These are phyloP conservation scores for Chondrostereum purpureum DNA, from an alignment of 1,284 basidiomycete genomes.

Conservation along the genomic window DNA sequence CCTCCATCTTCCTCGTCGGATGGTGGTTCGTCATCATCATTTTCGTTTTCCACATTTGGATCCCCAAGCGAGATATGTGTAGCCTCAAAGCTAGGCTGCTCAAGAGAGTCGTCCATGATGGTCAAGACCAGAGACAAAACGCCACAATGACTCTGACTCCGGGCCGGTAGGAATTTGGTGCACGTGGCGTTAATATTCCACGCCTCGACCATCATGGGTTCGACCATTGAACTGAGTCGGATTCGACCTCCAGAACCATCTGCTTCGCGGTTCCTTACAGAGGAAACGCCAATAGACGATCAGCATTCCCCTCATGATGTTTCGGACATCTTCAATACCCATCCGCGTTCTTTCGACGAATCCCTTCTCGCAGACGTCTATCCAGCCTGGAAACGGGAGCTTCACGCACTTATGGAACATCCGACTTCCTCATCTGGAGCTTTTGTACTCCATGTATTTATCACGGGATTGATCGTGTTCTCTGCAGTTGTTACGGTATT, in stretches of 20 bases:
- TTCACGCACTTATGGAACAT: constrained; percentile 59
- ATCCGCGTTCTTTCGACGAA: constrained; percentile 27
- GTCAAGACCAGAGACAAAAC: no score
- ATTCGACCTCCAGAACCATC: constrained; percentile 18
- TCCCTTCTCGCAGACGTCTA: constrained; percentile 30
- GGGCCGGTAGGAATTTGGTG: no score
- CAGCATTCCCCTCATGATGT: constrained; percentile 24
- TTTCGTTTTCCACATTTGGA: constrained; percentile 16
- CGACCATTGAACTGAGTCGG: constrained; percentile 16
- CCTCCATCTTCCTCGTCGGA: constrained; percentile 33
- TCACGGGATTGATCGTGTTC: constrained; percentile 56
- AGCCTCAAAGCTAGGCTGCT: constrained; percentile 13
- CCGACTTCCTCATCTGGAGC: constrained; percentile 63
- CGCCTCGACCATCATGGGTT: constrained; percentile 12
- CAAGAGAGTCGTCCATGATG: constrained; percentile 25
- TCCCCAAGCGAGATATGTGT: constrained; percentile 6
- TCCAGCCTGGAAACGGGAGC: constrained; percentile 50
- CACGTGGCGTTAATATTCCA: neutral
- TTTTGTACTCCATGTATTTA: constrained; percentile 57
- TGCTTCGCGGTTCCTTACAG: constrained; percentile 28
- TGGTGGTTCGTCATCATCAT: constrained; percentile 41
- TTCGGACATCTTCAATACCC: constrained; percentile 28
- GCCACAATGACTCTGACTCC: no score
- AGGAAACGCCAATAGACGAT: constrained; percentile 22
- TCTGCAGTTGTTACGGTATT: constrained; percentile 79